Base-by-base conservation (phyloP, 306 rosid species). In the Rosa persica region DNA sequence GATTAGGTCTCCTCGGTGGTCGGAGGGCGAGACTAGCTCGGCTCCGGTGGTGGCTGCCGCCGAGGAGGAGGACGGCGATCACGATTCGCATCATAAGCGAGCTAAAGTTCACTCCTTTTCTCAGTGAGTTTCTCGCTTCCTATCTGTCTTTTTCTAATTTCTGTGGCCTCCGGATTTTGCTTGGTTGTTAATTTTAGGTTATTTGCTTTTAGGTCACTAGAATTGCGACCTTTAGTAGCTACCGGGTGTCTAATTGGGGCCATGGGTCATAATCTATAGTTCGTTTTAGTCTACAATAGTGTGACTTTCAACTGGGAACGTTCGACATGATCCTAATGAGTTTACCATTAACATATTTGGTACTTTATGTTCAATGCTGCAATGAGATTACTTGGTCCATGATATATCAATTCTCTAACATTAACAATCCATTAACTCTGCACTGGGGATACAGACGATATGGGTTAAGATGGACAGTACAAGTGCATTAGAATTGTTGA, bases 81-180 rank as follows among this genome's bases (percentile, higher is more conserved):
- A 83, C 12, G 94, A 94, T 79, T 85, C 76, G 34, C 87, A 91
- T 80, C 88, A 88, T 67, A 96, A 96, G 76, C 96, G 99, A 40
- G 92, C 97, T 49, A 96, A 89, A 87, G 89, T 93, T 79, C 87
- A 89, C 86, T 81, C 80, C 10, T 81, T 81, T 83, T 74, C 69
- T 76, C 79, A 78, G 98, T 94, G 93, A 92, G 98, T 88, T 47
- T 46, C 64, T 47, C 6, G 44, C 67, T 64, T 58, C 22, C 10
- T 34, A 8, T 22, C 15, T 38, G 27, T 70, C 12, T 20, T 43
- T 23, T 42, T 64, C n/a, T 12, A 5, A 5, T 25, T 1, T 60
- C n/a, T 49, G 43, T 19, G 34, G 20, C 9, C 6, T 55, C 20
- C 55, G n/a, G 34, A 4, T 27, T 65, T 22, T 22, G 12, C 12